A percentile compares a stretch with the other conserved stretches of the same genome.
Evolutionary conservation across 352 stramenopile genomes (phyloP).

Genomic region (Phytopythium mirpurense): DNA sequence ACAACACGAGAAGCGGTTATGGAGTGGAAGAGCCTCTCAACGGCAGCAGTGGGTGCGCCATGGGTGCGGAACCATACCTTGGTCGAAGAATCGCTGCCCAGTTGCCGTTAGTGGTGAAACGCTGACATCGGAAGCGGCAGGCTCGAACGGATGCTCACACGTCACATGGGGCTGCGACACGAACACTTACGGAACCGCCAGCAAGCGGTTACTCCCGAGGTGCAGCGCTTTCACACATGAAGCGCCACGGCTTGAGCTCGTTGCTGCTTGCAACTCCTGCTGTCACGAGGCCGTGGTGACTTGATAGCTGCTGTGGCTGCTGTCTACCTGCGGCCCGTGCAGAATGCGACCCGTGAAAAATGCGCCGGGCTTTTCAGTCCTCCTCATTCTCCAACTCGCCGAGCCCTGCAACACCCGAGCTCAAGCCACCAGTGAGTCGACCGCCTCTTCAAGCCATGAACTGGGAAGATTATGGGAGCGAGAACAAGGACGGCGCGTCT

Average conservation of each 20-base stretch:
- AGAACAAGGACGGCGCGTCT: slow-evolving; percentile 4
- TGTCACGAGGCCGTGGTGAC: too few relatives aligned
- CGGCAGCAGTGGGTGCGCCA: background rate
- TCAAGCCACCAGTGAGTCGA: background rate
- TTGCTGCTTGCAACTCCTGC: too few relatives aligned
- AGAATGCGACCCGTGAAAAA: background rate
- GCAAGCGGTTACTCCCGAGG: background rate
- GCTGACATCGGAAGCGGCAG: too few relatives aligned
- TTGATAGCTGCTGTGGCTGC: background rate
- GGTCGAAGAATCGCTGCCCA: too few relatives aligned
- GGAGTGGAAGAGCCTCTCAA: background rate
- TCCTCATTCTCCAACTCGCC: slow-evolving; percentile 5
- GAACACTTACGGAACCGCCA: background rate
- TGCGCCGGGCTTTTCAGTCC: background rate
- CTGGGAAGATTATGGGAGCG: slow-evolving; percentile 14
- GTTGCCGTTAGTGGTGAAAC: too few relatives aligned
- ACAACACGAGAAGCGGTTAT: background rate
- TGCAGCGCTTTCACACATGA: too few relatives aligned
- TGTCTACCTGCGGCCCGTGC: background rate
- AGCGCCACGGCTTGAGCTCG: too few relatives aligned
- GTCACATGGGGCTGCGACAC: background rate
- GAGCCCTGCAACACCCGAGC: background rate
- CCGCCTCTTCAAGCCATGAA: slow-evolving; percentile 5
- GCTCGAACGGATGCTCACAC: too few relatives aligned
- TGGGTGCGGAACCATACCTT: too few relatives aligned